Evolutionary conservation across 192 early-diverging fungal genomes (phyloP), one percentile per base, ranked within the genome.

Genomic region (Backusella morwellensis): DNA sequence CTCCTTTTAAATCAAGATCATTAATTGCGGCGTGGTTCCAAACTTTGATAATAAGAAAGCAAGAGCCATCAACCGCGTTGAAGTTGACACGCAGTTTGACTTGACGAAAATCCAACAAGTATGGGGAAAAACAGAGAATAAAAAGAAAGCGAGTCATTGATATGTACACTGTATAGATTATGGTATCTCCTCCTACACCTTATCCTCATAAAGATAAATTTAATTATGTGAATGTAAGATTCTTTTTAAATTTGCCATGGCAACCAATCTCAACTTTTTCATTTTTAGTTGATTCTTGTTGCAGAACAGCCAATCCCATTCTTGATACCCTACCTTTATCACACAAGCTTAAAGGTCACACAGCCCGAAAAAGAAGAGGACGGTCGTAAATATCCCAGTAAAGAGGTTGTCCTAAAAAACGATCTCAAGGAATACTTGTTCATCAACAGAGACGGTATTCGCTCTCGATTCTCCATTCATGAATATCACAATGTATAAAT

Each of bases 341-440:
- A 85, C 7, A 81, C 75, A 23, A 78, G 78, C 41, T 70, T 85
- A 66, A 85, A 81, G 52, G 82, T 83, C 15, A 85, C 79, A 56
- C 82, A 85, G 8, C 78, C 83, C 0, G 38, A 79, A 26, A 82
- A 83, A 47, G 77, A 82, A 6, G 71, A 80, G 8, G 75, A 79
- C 17, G 72, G 77, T 1, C 44, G 63, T 36, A 73, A 66, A 72
- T 69, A 76, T 63, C 73, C 80, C 17, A 76, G 86, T 19, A 84
- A 84, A 32, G 77, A 79, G 75, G 76, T 87, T 59, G 72, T 54
- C 19, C 76, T 90, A 47, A 87, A 87, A 70, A 90, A 89, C 54
- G 88, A 90, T 74, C 77, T 90, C 5, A 85, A 77, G n/a, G 89
- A 90, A 26, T 90, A 82, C 78, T 72, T 90, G 26, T 75, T 90